Evolutionary conservation across 805 yeast species (phyloP).

Genomic region (Candida arabinofermentans): DNA sequence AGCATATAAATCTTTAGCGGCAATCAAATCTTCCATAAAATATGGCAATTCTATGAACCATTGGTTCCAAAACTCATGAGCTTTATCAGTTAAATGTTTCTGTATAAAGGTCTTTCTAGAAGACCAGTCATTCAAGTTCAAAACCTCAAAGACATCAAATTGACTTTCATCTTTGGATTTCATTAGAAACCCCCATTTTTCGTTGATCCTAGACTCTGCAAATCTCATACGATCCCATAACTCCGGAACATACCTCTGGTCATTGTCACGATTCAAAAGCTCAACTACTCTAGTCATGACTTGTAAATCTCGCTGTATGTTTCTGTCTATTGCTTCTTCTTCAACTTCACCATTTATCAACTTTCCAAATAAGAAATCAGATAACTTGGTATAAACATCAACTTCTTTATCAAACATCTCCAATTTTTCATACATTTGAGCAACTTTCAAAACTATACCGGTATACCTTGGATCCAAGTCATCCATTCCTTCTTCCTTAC

Average conservation of each 20-base stretch:
- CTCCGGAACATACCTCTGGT: constrained; percentile 14
- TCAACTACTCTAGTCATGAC: constrained; percentile 26
- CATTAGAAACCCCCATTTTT: constrained; percentile 17
- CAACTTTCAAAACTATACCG: constrained; percentile 82
- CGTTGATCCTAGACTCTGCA: constrained; percentile 21
- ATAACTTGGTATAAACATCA: constrained; percentile 39
- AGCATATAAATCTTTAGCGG: constrained; percentile 70
- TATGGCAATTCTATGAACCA: constrained; percentile 56
- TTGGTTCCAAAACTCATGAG: constrained; percentile 17
- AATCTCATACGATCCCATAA: constrained; percentile 24
- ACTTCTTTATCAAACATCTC: constrained; percentile 60
- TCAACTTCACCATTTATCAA: constrained; percentile 22
- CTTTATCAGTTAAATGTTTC: constrained; percentile 16
- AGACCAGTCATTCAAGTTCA: constrained; percentile 12
- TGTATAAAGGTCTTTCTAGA: constrained; percentile 19
- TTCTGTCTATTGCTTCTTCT: constrained; percentile 20
- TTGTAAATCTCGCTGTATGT: constrained; percentile 27
- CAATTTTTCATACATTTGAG: constrained; percentile 79
- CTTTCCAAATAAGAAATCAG: constrained; percentile 26
- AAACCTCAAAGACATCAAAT: constrained; percentile 18
- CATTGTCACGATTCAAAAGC: constrained; percentile 8
- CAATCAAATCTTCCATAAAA: constrained; percentile 73
- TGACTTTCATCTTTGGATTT: constrained; percentile 1
- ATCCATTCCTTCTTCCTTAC: constrained; percentile 52
- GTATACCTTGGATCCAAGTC: constrained; percentile 76